Conservation (phyloP, 2,329 filamentous ascomycete genomes). For the Neopestalotiopsis sp. region DNA sequence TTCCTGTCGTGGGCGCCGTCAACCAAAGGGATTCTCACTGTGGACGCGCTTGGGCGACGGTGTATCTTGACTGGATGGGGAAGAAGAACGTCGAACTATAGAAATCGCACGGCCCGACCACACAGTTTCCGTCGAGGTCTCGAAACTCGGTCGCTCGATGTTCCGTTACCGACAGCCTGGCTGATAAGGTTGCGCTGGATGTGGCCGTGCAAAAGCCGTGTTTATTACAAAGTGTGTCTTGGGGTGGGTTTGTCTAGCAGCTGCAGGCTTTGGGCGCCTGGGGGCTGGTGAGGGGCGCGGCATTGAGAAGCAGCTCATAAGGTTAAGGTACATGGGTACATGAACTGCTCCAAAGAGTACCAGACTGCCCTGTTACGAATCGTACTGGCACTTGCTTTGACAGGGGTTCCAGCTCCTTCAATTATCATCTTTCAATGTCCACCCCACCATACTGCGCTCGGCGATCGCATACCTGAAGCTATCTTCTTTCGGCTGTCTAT, state of each 20-base stretch:
- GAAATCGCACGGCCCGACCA: conserved; percentile 20
- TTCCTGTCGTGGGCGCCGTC: conserved; percentile 23
- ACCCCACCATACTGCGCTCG: background rate
- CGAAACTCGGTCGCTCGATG: conserved; percentile 11
- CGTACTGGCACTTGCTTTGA: no score
- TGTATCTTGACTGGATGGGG: conserved; percentile 8
- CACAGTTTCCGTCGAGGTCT: conserved; percentile 17
- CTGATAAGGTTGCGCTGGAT: background rate
- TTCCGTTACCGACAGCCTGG: conserved; percentile 4
- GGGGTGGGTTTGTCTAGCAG: no score
- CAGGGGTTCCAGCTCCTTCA: no score
- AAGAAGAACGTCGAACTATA: conserved; percentile 7
- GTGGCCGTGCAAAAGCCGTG: no score
- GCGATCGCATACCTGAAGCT: background rate
- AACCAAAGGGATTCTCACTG: conserved; percentile 21
- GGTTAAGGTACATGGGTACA: no score
- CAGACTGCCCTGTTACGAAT: no score
- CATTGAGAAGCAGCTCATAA: no score
- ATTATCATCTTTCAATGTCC: background rate
- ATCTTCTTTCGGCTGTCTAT: background rate
- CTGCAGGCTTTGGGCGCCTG: no score
- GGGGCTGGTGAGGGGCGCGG: no score
- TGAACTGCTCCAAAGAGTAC: no score
- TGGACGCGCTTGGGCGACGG: conserved; percentile 17
- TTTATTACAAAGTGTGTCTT: no score